Evolutionary conservation across 352 stramenopile species (phyloP).

Genomic region (Hyaloperonospora arabidopsidis): DNA sequence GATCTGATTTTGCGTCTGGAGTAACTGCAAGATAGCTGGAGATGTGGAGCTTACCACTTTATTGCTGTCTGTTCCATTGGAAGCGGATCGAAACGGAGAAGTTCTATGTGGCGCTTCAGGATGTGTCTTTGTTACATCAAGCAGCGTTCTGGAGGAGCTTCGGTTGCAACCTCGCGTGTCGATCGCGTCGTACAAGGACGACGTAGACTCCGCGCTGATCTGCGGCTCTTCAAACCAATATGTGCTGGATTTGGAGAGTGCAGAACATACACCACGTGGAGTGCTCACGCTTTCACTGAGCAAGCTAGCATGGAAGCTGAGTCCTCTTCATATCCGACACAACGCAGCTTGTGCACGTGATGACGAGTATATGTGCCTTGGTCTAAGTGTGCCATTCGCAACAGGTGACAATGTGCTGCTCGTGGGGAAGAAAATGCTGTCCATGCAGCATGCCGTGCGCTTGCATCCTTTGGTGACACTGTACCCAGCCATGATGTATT

Average conservation of each 20-base stretch:
- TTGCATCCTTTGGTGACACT: conserved; percentile 18
- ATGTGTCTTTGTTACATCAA: conserved; percentile 24
- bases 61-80: conserved; percentile 19
- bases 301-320: conserved; percentile 34
- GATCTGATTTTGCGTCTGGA: conserved; percentile 19
- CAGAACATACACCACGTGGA: conserved; percentile 17
- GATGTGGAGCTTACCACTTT: conserved; percentile 24
- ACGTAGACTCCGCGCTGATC: conserved; percentile 21
- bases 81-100: conserved; percentile 4
- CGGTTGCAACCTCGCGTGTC: conserved; percentile 16
- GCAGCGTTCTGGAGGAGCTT: conserved; percentile 18
- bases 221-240: conserved; percentile 21
- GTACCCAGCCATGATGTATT: conserved; percentile 12
- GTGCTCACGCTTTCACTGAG: conserved; percentile 33
- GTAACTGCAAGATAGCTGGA: conserved; percentile 7
- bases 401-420: conserved; percentile 21
- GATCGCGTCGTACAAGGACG: conserved; percentile 14
- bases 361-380: conserved; percentile 22
- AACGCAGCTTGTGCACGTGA: conserved; percentile 19
- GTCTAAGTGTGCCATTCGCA: conserved; percentile 30
- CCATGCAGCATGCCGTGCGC: conserved; percentile 10
- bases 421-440: conserved; percentile 25
- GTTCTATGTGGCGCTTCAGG: conserved; percentile 17
- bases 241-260: conserved; percentile 3
- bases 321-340: conserved; percentile 22